Evolutionary conservation across 1,284 basidiomycete genomes (phyloP).

Genomic region (Trametes versicolor): DNA sequence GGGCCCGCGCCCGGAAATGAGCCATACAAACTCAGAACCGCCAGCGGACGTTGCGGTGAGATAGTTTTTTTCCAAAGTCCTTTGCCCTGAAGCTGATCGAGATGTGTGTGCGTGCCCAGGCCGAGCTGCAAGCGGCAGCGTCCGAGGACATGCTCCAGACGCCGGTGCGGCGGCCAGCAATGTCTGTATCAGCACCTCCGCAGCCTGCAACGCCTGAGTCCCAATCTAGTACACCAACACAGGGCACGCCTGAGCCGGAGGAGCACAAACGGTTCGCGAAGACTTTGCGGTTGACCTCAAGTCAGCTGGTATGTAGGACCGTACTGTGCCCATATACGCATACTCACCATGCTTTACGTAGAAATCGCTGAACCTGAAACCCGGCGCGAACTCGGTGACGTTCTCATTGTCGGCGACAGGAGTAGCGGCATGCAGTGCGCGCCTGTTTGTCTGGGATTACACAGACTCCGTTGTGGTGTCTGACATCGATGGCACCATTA

Average conservation of each 20-base stretch:
- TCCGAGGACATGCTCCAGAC: background rate
- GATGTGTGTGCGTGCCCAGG: conserved; percentile 1
- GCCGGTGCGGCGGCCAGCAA: conserved; percentile 29
- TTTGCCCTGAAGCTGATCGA: background rate
- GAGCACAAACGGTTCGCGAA: conserved; percentile 82
- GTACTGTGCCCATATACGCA: background rate
- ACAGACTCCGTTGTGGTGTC: conserved; percentile 93
- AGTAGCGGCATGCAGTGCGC: conserved; percentile 87
- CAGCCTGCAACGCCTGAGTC: conserved; percentile 8
- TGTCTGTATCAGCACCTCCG: conserved; percentile 30
- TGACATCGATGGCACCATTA: conserved; percentile 99
- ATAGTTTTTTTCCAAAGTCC: background rate
- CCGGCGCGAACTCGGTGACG: conserved; percentile 92
- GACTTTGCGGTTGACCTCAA: conserved; percentile 88
- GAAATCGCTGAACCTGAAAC: conserved; percentile 89
- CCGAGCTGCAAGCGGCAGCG: background rate
- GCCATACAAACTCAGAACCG: conserved; percentile 38
- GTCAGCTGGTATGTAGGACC: conserved; percentile 70
- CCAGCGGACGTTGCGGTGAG: conserved; percentile 30
- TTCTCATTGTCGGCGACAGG: conserved; percentile 96
- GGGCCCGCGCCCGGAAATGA: conserved; percentile 38
- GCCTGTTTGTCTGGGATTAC: conserved; percentile 96
- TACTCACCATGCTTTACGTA: conserved; percentile 42
- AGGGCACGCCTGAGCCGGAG: conserved; percentile 16
- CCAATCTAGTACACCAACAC: conserved; percentile 9